These are phyloP conservation scores for Gastrolobium bilobum DNA, from an alignment of 306 rosid species.

Conservation along the genomic window DNA sequence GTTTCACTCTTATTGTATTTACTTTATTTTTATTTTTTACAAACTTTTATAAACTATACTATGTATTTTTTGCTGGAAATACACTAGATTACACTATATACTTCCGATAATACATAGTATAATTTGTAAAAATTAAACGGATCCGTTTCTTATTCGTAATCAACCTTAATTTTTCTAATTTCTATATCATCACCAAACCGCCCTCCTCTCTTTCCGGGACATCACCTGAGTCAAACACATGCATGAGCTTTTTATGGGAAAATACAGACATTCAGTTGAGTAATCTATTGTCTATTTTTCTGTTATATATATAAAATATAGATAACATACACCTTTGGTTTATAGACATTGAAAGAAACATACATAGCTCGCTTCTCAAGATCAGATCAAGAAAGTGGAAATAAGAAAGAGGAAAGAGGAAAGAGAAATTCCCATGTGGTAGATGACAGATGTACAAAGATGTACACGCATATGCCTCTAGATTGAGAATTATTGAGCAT, in stretches of 20 bases:
- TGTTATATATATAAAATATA: conserved; percentile 3
- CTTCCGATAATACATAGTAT: too few species aligned
- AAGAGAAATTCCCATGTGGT: conserved; percentile 47
- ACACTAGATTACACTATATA: too few species aligned
- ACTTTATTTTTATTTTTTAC: too few species aligned
- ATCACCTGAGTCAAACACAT: conserved; percentile 45
- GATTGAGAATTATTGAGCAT: conserved; percentile 61
- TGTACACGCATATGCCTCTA: conserved; percentile 52
- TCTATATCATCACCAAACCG: conserved; percentile 31
- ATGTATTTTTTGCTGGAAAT: too few species aligned
- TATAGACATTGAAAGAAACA: conserved; percentile 38
- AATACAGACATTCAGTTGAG: conserved; percentile 56
- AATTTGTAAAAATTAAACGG: too few species aligned
- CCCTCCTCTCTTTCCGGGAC: conserved; percentile 15
- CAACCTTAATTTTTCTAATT: not conserved
- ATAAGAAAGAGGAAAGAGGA: conserved; percentile 34
- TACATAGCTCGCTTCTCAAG: conserved; percentile 61
- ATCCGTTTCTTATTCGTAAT: too few species aligned
- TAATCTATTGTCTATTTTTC: conserved; percentile 21
- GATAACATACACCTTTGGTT: conserved; percentile 40
- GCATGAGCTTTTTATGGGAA: conserved; percentile 41
- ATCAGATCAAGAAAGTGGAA: conserved; percentile 60
- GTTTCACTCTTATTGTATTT: too few species aligned
- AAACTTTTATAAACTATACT: too few species aligned
- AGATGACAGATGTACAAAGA: conserved; percentile 43